phyloP scores from a whole-genome alignment of 805 yeast species.

The Yamadazyma takamatsuzukensis region DNA sequence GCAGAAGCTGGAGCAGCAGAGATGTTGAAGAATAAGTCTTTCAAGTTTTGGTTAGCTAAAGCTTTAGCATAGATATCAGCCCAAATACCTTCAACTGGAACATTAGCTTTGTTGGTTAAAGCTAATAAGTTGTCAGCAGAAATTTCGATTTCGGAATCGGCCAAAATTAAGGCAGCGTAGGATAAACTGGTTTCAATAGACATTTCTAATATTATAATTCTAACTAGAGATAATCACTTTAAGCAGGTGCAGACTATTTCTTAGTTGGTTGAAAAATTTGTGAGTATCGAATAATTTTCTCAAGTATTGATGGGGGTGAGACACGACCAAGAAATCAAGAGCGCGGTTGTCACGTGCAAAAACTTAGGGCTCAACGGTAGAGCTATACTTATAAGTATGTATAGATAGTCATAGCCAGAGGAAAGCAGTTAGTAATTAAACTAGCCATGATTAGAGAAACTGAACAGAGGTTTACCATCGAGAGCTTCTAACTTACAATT shows the following conservation, averaged over 20 bases:
- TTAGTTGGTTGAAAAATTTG: slow-evolving; percentile 37
- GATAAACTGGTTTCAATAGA: slow-evolving; percentile 48
- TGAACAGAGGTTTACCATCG: no score
- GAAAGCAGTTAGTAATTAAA: no score
- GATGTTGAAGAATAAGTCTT: slow-evolving; percentile 48
- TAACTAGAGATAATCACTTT: slow-evolving; percentile 48
- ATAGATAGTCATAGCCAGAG: no score
- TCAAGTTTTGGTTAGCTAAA: slow-evolving; percentile 44
- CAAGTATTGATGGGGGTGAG: no score
- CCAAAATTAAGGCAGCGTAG: slow-evolving; percentile 49
- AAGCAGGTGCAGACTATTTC: slow-evolving; percentile 49
- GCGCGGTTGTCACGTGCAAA: no score
- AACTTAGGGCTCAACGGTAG: no score
- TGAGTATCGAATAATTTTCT: no score
- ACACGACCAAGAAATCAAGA: no score
- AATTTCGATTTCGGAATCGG: slow-evolving; percentile 46
- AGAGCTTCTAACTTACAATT: no score
- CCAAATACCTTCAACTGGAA: slow-evolving; percentile 46
- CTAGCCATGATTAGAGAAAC: no score
- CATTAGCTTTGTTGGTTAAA: slow-evolving; percentile 39
- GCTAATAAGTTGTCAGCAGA: slow-evolving; percentile 41
- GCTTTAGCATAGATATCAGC: slow-evolving; percentile 47
- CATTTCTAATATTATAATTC: slow-evolving; percentile 22
- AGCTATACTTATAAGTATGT: no score
- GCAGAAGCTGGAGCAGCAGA: slow-evolving; percentile 43